Evolutionary conservation across 2,329 filamentous ascomycete genomes (phyloP).

Genomic region (Phialophora chinensis): DNA sequence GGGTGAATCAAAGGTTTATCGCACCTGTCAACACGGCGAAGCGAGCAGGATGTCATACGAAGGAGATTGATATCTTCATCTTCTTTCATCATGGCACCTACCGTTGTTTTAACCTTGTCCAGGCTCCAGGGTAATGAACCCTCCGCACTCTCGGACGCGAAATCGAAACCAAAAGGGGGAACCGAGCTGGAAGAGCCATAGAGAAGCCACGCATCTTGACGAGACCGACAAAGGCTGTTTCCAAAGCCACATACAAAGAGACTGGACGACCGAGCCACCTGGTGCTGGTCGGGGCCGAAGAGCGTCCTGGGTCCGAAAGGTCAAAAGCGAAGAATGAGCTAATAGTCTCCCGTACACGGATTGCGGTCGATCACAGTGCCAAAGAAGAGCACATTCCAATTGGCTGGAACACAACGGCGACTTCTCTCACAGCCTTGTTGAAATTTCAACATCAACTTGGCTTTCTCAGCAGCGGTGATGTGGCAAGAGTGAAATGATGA

Average conservation of each 20-base stretch:
- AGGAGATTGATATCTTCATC: neutral
- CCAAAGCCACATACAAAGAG: neutral
- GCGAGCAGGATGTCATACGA: constrained; percentile 6
- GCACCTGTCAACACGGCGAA: neutral
- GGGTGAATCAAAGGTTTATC: neutral
- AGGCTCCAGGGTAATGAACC: constrained; percentile 7
- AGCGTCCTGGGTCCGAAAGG: neutral
- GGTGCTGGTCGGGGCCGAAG: neutral
- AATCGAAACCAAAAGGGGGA: neutral
- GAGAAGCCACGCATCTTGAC: neutral
- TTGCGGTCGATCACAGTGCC: neutral
- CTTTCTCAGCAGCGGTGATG: neutral
- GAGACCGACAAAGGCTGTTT: neutral
- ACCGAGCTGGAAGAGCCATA: neutral
- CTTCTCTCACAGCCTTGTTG: neutral
- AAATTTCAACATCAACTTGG: neutral
- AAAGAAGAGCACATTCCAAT: neutral
- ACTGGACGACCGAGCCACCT: neutral
- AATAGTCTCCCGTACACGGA: neutral
- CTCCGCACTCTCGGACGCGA: constrained; percentile 16
- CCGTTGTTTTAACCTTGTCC: neutral
- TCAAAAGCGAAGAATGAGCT: neutral
- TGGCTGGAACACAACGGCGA: neutral
- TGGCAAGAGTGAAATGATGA: neutral
- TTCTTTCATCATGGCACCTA: constrained; percentile 10